Base-by-base conservation (phyloP, 768 basidiomycete species). In the Lactifluus subvellereus region DNA sequence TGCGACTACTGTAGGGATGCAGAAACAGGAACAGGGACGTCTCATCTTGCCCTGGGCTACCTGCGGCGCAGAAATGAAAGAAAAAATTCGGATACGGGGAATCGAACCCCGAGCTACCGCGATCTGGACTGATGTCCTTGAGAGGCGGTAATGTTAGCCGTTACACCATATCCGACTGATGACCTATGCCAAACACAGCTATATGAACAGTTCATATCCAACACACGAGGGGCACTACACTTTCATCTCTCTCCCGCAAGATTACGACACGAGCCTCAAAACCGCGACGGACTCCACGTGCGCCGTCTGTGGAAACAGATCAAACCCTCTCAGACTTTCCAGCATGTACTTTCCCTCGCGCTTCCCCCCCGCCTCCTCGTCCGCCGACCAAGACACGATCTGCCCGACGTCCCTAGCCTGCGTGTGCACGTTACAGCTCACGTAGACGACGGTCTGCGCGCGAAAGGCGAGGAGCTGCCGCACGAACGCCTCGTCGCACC, bases 381-480 rank as follows among this genome's bases (percentile, higher is more conserved):
- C 45, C 68, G 74, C 74, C 64, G 79, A 80, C 71, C 82, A 74
- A 22, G 67, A 60, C 49, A 86, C 38, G 40, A 97, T 83, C 74
- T 78, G 82, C 16, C 91, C 94, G 2, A 97, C 79, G 74, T 97
- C 95, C 69, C 94, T 77, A 37, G 90, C 91, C 77, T 92, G 90
- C 8, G 94, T 94, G 69, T 95, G 94, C 52, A 97, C 94, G 71
- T 96, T 97, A 70, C 94, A 97, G 71, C 90, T 93, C 60, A 98
- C 92, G 70, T 97, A 97, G 54, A 94, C 89, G 65, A 95, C 79
- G 33, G 82, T 83, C 59, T 77, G 75, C 13, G 87, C 78, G 42
- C 84, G 75, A 74, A 98, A 90, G 6, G 70, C 72, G 55, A 95
- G 70, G 40, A 97, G 74, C 75, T 98, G 96, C 45, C 80, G 74